Evolutionary conservation across 1,284 basidiomycete genomes (phyloP), one percentile per base, ranked within the genome.

Genomic region (Hymenochaete sp.): DNA sequence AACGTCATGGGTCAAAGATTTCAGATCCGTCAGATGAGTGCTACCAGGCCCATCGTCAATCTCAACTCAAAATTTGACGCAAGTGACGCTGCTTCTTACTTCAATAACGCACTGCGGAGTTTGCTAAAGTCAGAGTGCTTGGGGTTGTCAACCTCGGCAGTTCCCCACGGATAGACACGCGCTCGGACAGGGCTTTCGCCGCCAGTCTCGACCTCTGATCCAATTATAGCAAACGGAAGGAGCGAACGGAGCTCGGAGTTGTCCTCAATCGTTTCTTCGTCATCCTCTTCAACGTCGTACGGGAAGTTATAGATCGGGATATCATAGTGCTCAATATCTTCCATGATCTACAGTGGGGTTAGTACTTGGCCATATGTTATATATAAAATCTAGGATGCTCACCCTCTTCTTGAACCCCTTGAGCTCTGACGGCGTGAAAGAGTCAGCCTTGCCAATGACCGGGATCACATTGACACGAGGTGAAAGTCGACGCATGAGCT

Each of bases 241-340:
- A 97, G 72, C 6, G 84, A 79, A 45, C 93, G 77, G 48, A 97
- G 80, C 63, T 95, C 92, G 58, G 85, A 86, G 70, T 98, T 99
- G 67, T 98, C 96, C 58, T 89, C 83, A 53, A 99, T 93, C 3
- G 95, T 98, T 59, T 98, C 96, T 61, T 98, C 93, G 62, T 99
- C 96, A 59, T 99, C 91, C 67, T 98, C 96, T 65, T 98, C 96
- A 18, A 93, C 84, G 57, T 98, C 96, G 64, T 96, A 98, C 0
- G 96, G 96, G 78, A 98, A 98, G 72, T 98, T 98, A 76, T 98
- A 99, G 37, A 98, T 87, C 4, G 96, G 95, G 56, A 99, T 98
- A 55, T 87, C 84, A 62, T 98, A 98, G 71, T 98, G 79, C 61
- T 98, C 95, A 56, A 99, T 98, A 63, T 99, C 95, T 67, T 98